A percentile compares a stretch with the other conserved stretches of the same genome.
Conservation (phyloP, 2,329 filamentous ascomycete species). For the Phyllosticta ampelicida region DNA sequence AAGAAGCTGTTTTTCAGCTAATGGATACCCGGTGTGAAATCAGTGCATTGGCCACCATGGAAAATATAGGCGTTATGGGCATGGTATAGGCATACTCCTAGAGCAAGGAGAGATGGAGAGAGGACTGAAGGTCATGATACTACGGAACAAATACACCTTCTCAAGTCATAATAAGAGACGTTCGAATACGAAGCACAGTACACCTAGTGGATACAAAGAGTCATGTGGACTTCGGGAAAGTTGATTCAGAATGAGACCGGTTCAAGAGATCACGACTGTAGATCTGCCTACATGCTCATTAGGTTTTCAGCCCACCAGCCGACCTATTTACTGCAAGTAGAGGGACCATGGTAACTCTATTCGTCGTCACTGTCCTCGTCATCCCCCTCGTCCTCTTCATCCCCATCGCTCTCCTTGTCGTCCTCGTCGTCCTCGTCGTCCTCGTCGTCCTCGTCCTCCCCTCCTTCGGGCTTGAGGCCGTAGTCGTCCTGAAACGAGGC, state of each 20-base stretch:
- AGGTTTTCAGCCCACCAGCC: too few species aligned
- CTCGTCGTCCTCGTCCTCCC: slow-evolving; percentile 48
- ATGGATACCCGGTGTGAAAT: not conserved
- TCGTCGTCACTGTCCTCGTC: slow-evolving; percentile 4
- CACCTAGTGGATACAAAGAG: too few species aligned
- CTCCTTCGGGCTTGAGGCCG: slow-evolving; percentile 56
- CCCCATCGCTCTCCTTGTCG: slow-evolving; percentile 37
- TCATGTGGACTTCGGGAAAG: too few species aligned
- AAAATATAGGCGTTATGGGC: not conserved
- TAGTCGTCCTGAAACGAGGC: slow-evolving; percentile 84
- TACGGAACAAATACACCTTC: not conserved
- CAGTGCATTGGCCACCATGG: not conserved
- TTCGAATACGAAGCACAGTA: too few species aligned
- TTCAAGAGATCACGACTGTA: too few species aligned
- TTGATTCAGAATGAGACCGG: too few species aligned
- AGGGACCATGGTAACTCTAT: not conserved
- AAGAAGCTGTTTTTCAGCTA: slow-evolving; percentile 58
- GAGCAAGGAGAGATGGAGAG: not conserved
- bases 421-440: slow-evolving; percentile 48
- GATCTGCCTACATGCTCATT: not conserved
- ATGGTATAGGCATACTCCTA: not conserved
- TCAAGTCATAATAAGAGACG: too few species aligned
- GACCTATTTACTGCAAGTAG: not conserved
- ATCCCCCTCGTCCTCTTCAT: slow-evolving; percentile 14
- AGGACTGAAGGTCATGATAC: not conserved